Conservation (phyloP, 345 rosid species). For the Murraya koenigii region DNA sequence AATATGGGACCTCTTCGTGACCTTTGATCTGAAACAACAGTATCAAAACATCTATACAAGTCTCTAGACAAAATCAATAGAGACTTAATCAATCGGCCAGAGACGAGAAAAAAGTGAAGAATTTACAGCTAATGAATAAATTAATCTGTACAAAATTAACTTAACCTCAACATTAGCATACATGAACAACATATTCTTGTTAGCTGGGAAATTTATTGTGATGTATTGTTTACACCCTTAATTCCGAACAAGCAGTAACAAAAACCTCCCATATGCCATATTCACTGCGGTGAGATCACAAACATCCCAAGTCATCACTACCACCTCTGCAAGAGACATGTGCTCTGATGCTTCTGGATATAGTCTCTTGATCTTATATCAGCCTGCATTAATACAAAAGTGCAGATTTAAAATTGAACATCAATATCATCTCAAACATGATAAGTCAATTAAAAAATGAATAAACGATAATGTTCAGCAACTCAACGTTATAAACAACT, state of each 20-base stretch:
- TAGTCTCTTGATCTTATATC: neutral
- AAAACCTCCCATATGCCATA: conserved; percentile 16
- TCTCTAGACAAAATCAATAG: too few relatives aligned
- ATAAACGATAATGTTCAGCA: neutral
- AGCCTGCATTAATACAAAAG: neutral
- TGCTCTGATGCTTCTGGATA: neutral
- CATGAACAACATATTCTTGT: neutral
- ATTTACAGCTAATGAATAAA: neutral
- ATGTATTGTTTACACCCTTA: neutral
- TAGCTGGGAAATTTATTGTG: neutral
- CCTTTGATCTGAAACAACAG: too few relatives aligned
- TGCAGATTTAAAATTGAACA: neutral
- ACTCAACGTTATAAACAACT: neutral
- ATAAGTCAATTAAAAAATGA: neutral
- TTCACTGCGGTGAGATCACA: neutral
- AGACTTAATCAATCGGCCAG: too few relatives aligned
- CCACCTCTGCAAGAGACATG: conserved; percentile 5
- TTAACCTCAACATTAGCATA: neutral
- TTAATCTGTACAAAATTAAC: too few relatives aligned
- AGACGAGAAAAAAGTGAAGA: neutral
- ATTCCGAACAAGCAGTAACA: neutral
- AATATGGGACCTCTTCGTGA: too few relatives aligned
- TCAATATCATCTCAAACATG: too few relatives aligned
- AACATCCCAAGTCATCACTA: conserved; percentile 11
- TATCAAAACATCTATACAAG: too few relatives aligned